Percentiles rank a stretch among this genome's conserved stretches.
Evolutionary conservation across 371 early-diverging fungal genomes (phyloP).

Genomic region (Dichotomocladium elegans): DNA sequence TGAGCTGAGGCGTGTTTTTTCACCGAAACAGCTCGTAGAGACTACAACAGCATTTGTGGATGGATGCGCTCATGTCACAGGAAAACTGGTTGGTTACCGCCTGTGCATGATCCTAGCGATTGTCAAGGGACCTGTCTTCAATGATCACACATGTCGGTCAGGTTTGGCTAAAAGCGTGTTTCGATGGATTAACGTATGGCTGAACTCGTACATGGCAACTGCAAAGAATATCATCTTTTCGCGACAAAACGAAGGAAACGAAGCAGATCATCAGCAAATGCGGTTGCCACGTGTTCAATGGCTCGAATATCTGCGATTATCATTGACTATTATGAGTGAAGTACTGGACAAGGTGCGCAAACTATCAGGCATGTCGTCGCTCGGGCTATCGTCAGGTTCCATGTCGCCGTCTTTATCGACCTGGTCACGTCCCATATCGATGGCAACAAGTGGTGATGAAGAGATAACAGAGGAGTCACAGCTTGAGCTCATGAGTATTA

Average conservation of each 20-base stretch:
- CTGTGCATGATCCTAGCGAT: slow-evolving; percentile 55
- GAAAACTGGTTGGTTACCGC: slow-evolving; percentile 54
- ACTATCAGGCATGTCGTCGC: slow-evolving; percentile 29
- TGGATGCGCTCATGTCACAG: slow-evolving; percentile 44
- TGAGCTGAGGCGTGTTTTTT: slow-evolving; percentile 48
- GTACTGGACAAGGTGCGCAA: slow-evolving; percentile 51
- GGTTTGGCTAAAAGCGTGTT: slow-evolving; percentile 46
- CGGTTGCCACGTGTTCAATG: slow-evolving; percentile 38
- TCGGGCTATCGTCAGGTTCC: slow-evolving; percentile 25
- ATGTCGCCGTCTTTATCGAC: slow-evolving; percentile 31
- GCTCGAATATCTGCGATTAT: slow-evolving; percentile 53
- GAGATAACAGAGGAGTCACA: slow-evolving; percentile 19
- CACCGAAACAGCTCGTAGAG: slow-evolving; percentile 43
- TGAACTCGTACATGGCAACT: slow-evolving; percentile 47
- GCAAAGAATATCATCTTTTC: slow-evolving; percentile 45
- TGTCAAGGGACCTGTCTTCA: slow-evolving; percentile 58
- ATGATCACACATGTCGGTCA: slow-evolving; percentile 46
- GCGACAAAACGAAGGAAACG: slow-evolving; percentile 29
- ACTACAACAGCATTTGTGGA: slow-evolving; percentile 54
- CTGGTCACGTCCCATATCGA: slow-evolving; percentile 33
- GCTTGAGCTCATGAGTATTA: slow-evolving; percentile 20
- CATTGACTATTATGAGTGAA: slow-evolving; percentile 51
- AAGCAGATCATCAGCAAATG: slow-evolving; percentile 26
- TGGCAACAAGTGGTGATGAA: slow-evolving; percentile 29
- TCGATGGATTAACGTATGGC: slow-evolving; percentile 58